A percentile compares a stretch with the other conserved stretches of the same genome.
Evolutionary conservation across 768 basidiomycete species (phyloP).

Genomic region (Rhizopogon vulgaris): DNA sequence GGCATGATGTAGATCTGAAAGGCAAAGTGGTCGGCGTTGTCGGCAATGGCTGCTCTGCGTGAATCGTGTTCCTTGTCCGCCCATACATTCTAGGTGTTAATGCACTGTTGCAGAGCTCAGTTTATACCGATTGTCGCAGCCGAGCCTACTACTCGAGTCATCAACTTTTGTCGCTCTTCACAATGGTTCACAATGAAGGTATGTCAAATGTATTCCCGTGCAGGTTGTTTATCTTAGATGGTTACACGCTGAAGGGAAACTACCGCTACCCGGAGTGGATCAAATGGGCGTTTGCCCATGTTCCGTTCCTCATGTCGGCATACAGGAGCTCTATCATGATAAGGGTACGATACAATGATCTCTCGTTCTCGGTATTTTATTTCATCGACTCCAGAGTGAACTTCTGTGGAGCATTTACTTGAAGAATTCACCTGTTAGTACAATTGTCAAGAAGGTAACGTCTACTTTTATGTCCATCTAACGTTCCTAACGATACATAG

Average conservation of each 20-base stretch:
- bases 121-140: constrained; percentile 47
- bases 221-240: neutral
- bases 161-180: constrained; percentile 56
- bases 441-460: constrained; percentile 28
- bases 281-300: constrained; percentile 45
- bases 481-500: constrained; percentile 25
- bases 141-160: constrained; percentile 42
- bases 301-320: constrained; percentile 41
- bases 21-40: constrained; percentile 55
- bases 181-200: constrained; percentile 52
- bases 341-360: constrained; percentile 25
- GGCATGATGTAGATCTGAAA: constrained; percentile 43
- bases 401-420: constrained; percentile 32
- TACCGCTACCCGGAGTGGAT: constrained; percentile 35
- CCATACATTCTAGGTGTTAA: constrained; percentile 4
- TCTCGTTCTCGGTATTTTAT: neutral
- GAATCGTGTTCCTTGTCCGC: constrained; percentile 17
- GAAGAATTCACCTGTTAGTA: constrained; percentile 27
- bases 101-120: constrained; percentile 41
- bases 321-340: constrained; percentile 46
- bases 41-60: constrained; percentile 61
- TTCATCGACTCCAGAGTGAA: constrained; percentile 3
- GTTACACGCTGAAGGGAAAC: constrained; percentile 26
- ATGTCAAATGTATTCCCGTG: constrained; percentile 12
- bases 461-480: neutral